Evolutionary conservation across 495 filamentous ascomycete genomes (phyloP).

Genomic region (Trichoderma orchidacearum): DNA sequence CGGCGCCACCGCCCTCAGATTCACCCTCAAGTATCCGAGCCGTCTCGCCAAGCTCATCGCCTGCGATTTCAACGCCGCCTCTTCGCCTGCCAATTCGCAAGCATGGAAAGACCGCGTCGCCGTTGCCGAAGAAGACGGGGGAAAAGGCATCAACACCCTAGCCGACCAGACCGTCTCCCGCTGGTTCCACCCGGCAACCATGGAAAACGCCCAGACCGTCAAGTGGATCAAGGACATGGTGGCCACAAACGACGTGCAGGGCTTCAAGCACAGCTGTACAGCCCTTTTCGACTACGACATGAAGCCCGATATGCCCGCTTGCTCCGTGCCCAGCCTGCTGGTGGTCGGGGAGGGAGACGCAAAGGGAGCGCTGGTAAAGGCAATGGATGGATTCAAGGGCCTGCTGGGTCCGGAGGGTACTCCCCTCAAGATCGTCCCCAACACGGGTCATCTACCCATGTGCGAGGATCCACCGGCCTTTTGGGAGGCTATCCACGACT

Average conservation of each 20-base stretch:
- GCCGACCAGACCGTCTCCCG: conserved; percentile 53
- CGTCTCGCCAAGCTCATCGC: conserved; percentile 48
- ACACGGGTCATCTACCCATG: conserved; percentile 73
- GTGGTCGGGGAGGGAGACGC: conserved; percentile 56
- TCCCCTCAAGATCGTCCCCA: conserved; percentile 45
- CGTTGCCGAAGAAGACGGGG: conserved; percentile 39
- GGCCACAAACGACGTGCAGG: conserved; percentile 46
- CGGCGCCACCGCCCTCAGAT: conserved; percentile 59
- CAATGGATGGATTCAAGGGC: conserved; percentile 59
- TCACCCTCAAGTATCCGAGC: conserved; percentile 49
- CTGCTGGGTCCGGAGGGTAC: conserved; percentile 35
- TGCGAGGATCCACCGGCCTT: conserved; percentile 57
- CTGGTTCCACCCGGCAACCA: conserved; percentile 56
- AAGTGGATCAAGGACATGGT: conserved; percentile 40
- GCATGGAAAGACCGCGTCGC: conserved; percentile 67
- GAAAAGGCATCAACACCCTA: conserved; percentile 41
- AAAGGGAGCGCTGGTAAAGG: conserved; percentile 54
- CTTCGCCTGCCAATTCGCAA: conserved; percentile 52
- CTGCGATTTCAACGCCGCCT: conserved; percentile 63
- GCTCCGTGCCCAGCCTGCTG: conserved; percentile 46
- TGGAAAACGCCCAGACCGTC: conserved; percentile 38
- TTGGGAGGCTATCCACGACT: conserved; percentile 42
- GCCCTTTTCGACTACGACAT: conserved; percentile 70
- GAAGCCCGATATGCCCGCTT: conserved; percentile 42
- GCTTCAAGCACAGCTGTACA: conserved; percentile 54